Evolutionary conservation across 2,329 filamentous ascomycete genomes (phyloP).

Genomic region (Fusarium globosum): DNA sequence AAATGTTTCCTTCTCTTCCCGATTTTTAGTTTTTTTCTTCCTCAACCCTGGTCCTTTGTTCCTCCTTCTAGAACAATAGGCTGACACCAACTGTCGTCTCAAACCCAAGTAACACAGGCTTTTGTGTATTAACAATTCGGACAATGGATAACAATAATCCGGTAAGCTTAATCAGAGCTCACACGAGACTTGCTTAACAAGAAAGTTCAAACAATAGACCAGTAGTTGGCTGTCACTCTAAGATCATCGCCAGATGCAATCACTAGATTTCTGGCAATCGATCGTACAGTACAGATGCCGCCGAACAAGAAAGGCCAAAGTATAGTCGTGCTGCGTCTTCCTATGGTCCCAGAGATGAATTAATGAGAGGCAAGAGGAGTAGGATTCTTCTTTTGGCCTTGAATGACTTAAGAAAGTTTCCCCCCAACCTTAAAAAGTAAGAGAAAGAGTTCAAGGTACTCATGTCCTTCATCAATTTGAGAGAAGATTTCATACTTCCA

Average conservation of each 20-base stretch:
- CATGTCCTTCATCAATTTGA: constrained; percentile 28
- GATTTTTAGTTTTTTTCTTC: neutral
- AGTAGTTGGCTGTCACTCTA: neutral
- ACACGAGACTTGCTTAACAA: neutral
- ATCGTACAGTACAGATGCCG: neutral
- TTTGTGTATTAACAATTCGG: constrained; percentile 5
- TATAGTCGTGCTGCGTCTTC: neutral
- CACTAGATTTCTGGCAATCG: constrained; percentile 2
- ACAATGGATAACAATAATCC: neutral
- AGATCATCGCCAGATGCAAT: neutral
- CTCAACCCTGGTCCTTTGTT: neutral
- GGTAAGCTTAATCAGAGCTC: neutral
- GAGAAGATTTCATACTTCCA: constrained; percentile 34
- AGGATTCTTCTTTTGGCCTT: neutral
- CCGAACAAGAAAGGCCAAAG: neutral
- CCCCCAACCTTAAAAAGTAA: neutral
- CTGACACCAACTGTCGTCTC: neutral
- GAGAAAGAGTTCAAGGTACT: constrained; percentile 12
- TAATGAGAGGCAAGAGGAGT: neutral
- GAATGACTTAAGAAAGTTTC: neutral
- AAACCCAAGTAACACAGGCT: neutral
- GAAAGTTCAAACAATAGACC: too few relatives aligned
- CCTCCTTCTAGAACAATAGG: neutral
- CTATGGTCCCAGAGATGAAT: neutral
- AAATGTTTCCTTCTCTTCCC: neutral